Base-by-base conservation (phyloP, 2,329 filamentous ascomycete genomes). In the Paramyrothecium roridum region DNA sequence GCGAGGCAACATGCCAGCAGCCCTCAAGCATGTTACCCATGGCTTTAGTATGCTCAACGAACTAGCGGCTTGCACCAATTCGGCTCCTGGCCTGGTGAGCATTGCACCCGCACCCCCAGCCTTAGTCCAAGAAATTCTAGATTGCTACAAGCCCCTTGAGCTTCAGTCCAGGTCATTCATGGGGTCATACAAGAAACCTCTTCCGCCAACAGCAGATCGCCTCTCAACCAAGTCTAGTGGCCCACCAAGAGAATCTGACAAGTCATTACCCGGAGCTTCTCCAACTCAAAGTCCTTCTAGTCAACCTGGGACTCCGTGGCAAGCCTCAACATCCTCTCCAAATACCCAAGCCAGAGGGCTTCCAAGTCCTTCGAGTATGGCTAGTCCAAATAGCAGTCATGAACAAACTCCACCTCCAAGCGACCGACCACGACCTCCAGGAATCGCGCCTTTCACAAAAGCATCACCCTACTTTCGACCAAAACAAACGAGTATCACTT, bases 41-140 rank as follows among this genome's bases (percentile, higher is more conserved):
- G 73, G 73, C 40, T 75, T 76, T 50, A 71, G 66, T 30, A 73
- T 74, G 70, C 61, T 74, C 6, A 74, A 73, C 20, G 72, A 74
- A 54, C 66, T 74, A 12, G 65, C 71, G 1, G 65, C 66, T 3
- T 73, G 72, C 54, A 69, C 72, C 0, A 61, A 68, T 13, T 70
- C 67, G 53, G 72, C 72, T 0, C 69, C 70, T 1, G 62, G 63
- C 47, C 63, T 74, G 2, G 72, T 74, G 33, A 68, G 71, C 34
- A 73, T 74, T 21, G 72, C 72, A 7, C 66, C 66, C 0, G 70
- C 71, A 11, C 72, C 72, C 16, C 72, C 72, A 3, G 57, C 67
- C 1, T 48, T 74, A 37, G 72, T 74, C 0, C 67, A 73, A 26
- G 70, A 74, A 52, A 73, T 74, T 22, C 57, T 74, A 1, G 72